Base-by-base conservation (phyloP, 306 rosid genomes). In the Crataegus laevigata region DNA sequence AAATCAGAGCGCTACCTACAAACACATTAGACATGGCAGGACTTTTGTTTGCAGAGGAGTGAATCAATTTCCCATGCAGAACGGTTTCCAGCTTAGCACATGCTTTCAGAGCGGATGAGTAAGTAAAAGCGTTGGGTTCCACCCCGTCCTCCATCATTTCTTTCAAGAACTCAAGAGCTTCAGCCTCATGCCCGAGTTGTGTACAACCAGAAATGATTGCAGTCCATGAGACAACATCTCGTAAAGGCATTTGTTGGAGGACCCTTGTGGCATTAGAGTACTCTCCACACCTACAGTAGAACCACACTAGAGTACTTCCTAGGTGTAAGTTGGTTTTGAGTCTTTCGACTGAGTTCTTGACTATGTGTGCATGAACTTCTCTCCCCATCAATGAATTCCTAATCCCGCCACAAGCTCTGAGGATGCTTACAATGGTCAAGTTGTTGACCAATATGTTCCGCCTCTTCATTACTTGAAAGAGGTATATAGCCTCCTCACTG, bases 211-310 rank as follows among this genome's bases (percentile, higher is more conserved):
- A 94, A 74, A 94, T 94, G 64, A 94, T 89, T 78, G 98, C 96
- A 60, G 98, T 91, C 97, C 97, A 94, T 1, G 97, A 87, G 73
- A 91, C 92, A 52, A 90, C 98, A 69, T 94, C 97, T 73, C 90
- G 85, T 19, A 73, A 77, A 42, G 96, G 97, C 96, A 87, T 86
- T 72, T 87, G 86, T 26, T 82, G 88, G 74, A 91, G 91, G 69
- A 88, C 94, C 77, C 86, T 85, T 24, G 80, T 77, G 75, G 98
- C 98, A 54, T 40, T 75, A 24, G 78, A 75, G 80, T 88, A 88
- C 52, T 84, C 86, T 45, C 86, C 90, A 80, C 96, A 90, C 82
- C 84, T 92, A 79, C 94, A 89, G 78, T 91, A 91, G 90, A 94
- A 89, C 98, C 98, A 94, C n/a, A 94, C 90, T 63, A 91, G 86